Conservation (phyloP, 2,329 filamentous ascomycete genomes). For the Camillea tinctor region DNA sequence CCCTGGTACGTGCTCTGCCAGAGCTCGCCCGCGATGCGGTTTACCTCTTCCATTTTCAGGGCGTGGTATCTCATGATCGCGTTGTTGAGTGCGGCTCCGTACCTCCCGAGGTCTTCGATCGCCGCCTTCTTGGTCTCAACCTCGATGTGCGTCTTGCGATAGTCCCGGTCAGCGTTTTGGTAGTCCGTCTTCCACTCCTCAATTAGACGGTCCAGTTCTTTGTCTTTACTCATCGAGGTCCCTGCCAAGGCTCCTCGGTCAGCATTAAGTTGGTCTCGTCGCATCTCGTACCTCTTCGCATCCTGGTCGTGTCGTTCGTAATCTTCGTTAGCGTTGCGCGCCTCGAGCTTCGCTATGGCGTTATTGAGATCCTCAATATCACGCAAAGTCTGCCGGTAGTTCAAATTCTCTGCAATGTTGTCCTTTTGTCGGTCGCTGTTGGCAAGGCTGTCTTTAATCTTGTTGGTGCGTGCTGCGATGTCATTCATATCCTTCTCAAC, state of each 20-base stretch:
- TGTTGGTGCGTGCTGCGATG: conserved; percentile 70
- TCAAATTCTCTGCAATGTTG: conserved; percentile 85
- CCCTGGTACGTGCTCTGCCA: conserved; percentile 97
- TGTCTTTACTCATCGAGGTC: conserved; percentile 79
- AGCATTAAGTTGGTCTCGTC: conserved; percentile 68
- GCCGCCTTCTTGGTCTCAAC: conserved; percentile 91
- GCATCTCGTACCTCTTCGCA: conserved; percentile 63
- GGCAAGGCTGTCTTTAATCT: conserved; percentile 71
- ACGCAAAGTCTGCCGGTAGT: conserved; percentile 73
- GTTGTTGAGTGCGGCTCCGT: conserved; percentile 81
- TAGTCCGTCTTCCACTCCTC: conserved; percentile 85
- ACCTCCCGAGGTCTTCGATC: conserved; percentile 84
- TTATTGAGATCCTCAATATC: conserved; percentile 64
- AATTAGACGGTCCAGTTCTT: conserved; percentile 70
- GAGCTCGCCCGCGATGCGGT: conserved; percentile 90
- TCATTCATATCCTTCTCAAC: conserved; percentile 67
- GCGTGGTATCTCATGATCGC: conserved; percentile 97
- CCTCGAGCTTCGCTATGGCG: conserved; percentile 74
- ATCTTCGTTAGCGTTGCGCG: conserved; percentile 79
- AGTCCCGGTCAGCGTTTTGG: conserved; percentile 75
- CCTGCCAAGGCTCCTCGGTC: conserved; percentile 74
- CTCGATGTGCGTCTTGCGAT: conserved; percentile 84
- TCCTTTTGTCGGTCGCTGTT: conserved; percentile 81
- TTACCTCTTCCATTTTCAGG: conserved; percentile 98
- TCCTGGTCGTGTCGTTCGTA: conserved; percentile 72